A percentile compares a stretch with the other conserved stretches of the same genome.
Evolutionary conservation across 441 rosid species (phyloP).

Genomic region (Kokia cookei): DNA sequence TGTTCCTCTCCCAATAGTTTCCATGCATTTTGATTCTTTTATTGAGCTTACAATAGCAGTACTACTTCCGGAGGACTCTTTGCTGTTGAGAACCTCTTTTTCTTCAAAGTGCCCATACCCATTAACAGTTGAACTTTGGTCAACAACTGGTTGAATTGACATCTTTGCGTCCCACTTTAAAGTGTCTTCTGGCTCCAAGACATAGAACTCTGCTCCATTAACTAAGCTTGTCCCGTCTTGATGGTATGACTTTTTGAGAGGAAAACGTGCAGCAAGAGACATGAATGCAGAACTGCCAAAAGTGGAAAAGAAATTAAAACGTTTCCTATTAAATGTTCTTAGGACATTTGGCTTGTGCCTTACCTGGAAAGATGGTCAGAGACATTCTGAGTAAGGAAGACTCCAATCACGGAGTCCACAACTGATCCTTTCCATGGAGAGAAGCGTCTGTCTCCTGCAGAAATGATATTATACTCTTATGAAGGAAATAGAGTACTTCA

Average conservation of each 20-base stretch:
- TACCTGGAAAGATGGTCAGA: slow-evolving; percentile 69
- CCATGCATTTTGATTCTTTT: slow-evolving; percentile 23
- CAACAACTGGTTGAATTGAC: slow-evolving; percentile 30
- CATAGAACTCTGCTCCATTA: slow-evolving; percentile 31
- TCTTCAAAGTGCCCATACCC: slow-evolving; percentile 37
- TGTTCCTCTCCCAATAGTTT: slow-evolving; percentile 17
- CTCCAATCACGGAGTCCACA: slow-evolving; percentile 66
- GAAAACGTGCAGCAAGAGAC: slow-evolving; percentile 54
- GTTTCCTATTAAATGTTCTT: not conserved
- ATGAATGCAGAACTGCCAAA: slow-evolving; percentile 57
- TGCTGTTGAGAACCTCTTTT: slow-evolving; percentile 39
- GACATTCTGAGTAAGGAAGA: slow-evolving; percentile 65
- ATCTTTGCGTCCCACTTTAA: slow-evolving; percentile 31
- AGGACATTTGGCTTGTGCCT: not conserved
- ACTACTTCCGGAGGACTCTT: slow-evolving; percentile 38
- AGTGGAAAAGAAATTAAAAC: slow-evolving; percentile 6
- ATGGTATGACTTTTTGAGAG: slow-evolving; percentile 23
- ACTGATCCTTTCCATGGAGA: slow-evolving; percentile 71
- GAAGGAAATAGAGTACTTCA: not conserved
- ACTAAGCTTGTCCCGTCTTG: slow-evolving; percentile 31
- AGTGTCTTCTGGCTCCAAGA: slow-evolving; percentile 43
- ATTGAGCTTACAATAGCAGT: slow-evolving; percentile 26
- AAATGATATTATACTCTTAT: slow-evolving; percentile 9
- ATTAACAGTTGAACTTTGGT: slow-evolving; percentile 33
- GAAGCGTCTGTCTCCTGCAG: slow-evolving; percentile 59